phyloP scores from a whole-genome alignment of 2,329 filamentous ascomycete genomes.

The Myriangium duriaei region DNA sequence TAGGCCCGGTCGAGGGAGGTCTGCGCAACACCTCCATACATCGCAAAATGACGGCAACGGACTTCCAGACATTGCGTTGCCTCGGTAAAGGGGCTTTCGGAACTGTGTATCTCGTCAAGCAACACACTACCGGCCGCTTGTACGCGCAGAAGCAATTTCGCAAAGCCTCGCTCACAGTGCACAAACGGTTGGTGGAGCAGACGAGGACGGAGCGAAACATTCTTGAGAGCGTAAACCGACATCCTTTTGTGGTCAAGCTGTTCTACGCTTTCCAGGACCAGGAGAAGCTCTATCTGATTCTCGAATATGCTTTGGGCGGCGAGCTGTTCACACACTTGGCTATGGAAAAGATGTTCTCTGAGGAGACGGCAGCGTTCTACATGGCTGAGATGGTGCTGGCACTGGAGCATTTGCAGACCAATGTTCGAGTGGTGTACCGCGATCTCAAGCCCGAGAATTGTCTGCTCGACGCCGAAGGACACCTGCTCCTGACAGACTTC shows the following conservation, averaged over 20 bases:
- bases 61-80: conserved; percentile 83
- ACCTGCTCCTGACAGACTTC: conserved; percentile 91
- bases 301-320: conserved; percentile 94
- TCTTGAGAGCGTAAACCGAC: conserved; percentile 86
- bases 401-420: conserved; percentile 82
- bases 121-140: conserved; percentile 71
- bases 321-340: conserved; percentile 93
- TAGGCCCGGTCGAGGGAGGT: conserved; percentile 37
- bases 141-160: conserved; percentile 98
- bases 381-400: conserved; percentile 97
- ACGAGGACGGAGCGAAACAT: conserved; percentile 95
- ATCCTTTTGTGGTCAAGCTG: conserved; percentile 95
- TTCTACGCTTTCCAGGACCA: conserved; percentile 98
- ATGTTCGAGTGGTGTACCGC: conserved; percentile 87
- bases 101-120: conserved; percentile 86
- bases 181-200: conserved; percentile 92
- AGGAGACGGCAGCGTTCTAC: conserved; percentile 85
- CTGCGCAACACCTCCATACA: conserved; percentile 38
- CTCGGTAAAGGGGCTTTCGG: conserved; percentile 94
- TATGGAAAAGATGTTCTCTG: conserved; percentile 88
- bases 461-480: conserved; percentile 78
- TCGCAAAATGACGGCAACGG: conserved; percentile 80
- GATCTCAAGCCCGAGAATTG: conserved; percentile 98
- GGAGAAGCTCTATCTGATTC: conserved; percentile 91
- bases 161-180: conserved; percentile 87